Evolutionary conservation across 352 stramenopile species (phyloP).

Genomic region (Globisporangium paddicum): DNA sequence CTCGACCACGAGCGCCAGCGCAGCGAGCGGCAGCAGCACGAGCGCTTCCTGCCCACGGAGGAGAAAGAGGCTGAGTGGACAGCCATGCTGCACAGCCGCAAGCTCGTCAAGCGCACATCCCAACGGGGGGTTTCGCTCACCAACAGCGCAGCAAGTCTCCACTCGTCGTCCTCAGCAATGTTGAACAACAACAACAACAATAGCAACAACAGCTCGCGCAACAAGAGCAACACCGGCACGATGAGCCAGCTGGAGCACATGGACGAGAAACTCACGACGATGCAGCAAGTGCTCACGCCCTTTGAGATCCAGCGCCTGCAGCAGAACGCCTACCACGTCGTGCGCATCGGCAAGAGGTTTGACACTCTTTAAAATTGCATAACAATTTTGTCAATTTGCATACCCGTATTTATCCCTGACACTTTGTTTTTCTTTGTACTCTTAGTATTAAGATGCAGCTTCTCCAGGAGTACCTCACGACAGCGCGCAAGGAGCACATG

Average conservation of each 20-base stretch:
- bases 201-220: background rate
- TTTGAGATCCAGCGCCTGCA: conserved; percentile 76
- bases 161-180: background rate
- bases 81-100: conserved; percentile 12
- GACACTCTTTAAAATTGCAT: background rate
- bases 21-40: conserved; percentile 39
- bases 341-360: conserved; percentile 65
- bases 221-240: conserved; percentile 9
- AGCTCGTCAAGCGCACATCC: conserved; percentile 5
- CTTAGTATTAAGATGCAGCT: conserved; percentile 60
- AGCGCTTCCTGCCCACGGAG: conserved; percentile 23
- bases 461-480: conserved; percentile 39
- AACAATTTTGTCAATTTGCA: background rate
- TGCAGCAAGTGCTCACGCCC: conserved; percentile 76
- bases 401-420: background rate
- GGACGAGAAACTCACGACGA: conserved; percentile 53
- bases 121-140: background rate
- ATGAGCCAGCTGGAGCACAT: conserved; percentile 43
- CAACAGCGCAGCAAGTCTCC: conserved; percentile 1
- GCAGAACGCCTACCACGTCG: conserved; percentile 47
- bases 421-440: background rate
- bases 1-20: conserved; percentile 66
- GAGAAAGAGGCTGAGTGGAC: conserved; percentile 32
- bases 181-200: conserved; percentile 2
- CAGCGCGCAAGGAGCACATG: conserved; percentile 40